Base-by-base conservation (phyloP, 306 rosid species). In the Trifolium subterraneum region DNA sequence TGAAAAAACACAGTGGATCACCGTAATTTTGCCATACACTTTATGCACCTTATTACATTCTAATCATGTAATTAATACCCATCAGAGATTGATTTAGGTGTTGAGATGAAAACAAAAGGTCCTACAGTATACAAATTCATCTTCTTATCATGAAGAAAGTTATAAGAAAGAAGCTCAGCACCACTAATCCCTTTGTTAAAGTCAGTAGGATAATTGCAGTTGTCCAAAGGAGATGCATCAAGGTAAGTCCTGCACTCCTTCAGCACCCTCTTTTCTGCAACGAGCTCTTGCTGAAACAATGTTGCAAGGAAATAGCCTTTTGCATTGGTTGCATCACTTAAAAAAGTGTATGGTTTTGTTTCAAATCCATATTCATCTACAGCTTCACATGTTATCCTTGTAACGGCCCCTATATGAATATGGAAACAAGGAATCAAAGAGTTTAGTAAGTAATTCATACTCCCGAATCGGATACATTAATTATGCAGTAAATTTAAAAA, bases 301-400 rank as follows among this genome's bases (percentile, higher is more conserved):
- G 64, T 59, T 59, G 64, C 64, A 27, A 59, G 19, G 20, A 59
- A 59, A 59, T 27, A 59, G 5, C 64, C 64, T 29, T 59, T 59
- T 29, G 16, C 64, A 59, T 59, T 4, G 12, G 64, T 59, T 59
- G 64, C 64, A 27, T 59, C 64, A 59, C 38, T 59, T 59, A 59
- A 59, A 38, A 59, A 59, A 59, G 64, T 6, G 64, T 12, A 59
- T 31, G 64, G 12, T 59, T 2, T 59, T 59, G 39, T 59, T 59
- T 59, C 64, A 59, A 59, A 59, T 1, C 64, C 64, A 27, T 25
- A 59, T 27, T 59, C 39, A 59, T 59, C 64, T 6, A 1, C 19
- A 25, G 64, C 64, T 59, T 59, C 39, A 8, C 64, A 59, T 27
- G 12, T 14, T 59, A 59, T 59, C 38, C 64, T 59, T 59, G 10